Evolutionary conservation across 805 yeast species (phyloP).

Genomic region (Saturnispora zaruensis): DNA sequence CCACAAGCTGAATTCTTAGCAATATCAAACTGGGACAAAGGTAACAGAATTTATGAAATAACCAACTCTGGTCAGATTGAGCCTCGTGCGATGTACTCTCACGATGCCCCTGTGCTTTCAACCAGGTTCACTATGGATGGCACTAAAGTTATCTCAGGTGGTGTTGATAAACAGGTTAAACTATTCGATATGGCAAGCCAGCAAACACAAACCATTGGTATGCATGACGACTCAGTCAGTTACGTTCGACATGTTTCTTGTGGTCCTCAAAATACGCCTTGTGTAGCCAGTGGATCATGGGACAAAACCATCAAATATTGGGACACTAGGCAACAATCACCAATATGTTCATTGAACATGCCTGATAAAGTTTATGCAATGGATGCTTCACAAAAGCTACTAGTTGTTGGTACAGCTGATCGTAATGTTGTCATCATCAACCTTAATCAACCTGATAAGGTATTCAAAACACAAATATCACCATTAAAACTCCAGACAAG

Average conservation of each 20-base stretch:
- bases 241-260: constrained; percentile 70
- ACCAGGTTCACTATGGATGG: constrained; percentile 86
- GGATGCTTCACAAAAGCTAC: constrained; percentile 72
- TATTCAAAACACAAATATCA: constrained; percentile 63
- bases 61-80: constrained; percentile 66
- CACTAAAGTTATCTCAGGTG: constrained; percentile 77
- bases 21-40: constrained; percentile 90
- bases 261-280: constrained; percentile 75
- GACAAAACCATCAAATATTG: constrained; percentile 91
- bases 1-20: constrained; percentile 77
- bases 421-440: constrained; percentile 72
- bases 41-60: constrained; percentile 87
- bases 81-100: constrained; percentile 85
- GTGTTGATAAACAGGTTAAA: constrained; percentile 82
- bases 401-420: constrained; percentile 94
- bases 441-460: constrained; percentile 71
- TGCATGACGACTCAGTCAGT: constrained; percentile 74
- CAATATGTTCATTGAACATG: constrained; percentile 69
- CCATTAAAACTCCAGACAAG: constrained; percentile 90
- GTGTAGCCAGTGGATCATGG: constrained; percentile 92
- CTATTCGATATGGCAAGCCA: constrained; percentile 76
- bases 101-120: constrained; percentile 77
- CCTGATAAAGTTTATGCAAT: constrained; percentile 89
- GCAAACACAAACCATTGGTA: constrained; percentile 77
- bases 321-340: constrained; percentile 83